Evolutionary conservation across 2,329 filamentous ascomycete species (phyloP).

Genomic region (Pleoardoris graminearum): DNA sequence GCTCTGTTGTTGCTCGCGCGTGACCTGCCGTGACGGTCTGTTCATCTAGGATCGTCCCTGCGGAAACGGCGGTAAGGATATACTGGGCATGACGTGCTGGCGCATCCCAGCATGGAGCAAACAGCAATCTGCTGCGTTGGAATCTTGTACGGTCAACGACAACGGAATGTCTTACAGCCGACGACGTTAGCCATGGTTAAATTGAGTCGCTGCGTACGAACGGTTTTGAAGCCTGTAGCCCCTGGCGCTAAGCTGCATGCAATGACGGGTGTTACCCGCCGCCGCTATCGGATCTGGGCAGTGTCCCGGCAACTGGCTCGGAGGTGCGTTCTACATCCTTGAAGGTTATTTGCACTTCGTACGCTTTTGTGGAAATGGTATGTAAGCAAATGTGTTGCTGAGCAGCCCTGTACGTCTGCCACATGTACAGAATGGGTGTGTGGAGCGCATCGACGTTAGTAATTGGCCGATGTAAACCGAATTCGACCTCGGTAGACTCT

Average conservation of each 20-base stretch:
- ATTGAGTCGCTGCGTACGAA: neutral
- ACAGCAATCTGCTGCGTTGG: too few relatives aligned
- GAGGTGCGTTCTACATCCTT: neutral
- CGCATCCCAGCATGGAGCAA: neutral
- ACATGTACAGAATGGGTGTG: neutral
- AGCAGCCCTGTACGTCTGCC: neutral
- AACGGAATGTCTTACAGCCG: neutral
- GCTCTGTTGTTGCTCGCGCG: neutral
- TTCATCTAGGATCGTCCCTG: neutral
- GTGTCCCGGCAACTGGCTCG: neutral
- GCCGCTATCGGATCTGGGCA: constrained; percentile 2
- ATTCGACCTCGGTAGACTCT: neutral
- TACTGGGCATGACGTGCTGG: neutral
- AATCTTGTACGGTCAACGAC: neutral
- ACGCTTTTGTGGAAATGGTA: neutral
- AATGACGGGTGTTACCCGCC: neutral
- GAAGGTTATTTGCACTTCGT: neutral
- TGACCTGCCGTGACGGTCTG: neutral
- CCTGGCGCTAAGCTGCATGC: neutral
- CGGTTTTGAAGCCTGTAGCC: neutral
- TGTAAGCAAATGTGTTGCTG: too few relatives aligned
- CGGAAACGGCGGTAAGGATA: neutral
- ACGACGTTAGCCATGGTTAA: neutral
- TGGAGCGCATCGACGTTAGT: neutral
- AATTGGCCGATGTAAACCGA: neutral